Conservation (phyloP, 192 early-diverging fungal species). For the Oehlia diaphana region DNA sequence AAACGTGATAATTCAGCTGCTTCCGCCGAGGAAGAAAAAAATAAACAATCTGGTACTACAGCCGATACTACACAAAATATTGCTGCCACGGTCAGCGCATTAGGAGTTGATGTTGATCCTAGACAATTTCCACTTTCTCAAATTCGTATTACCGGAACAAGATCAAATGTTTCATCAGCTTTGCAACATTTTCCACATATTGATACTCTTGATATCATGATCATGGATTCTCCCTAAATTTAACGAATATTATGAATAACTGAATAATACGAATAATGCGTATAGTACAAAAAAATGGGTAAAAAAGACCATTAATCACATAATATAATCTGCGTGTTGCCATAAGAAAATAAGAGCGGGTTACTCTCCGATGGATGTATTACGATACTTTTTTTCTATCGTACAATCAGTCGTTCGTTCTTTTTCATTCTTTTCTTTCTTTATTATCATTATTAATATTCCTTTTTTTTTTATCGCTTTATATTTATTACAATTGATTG, state of each 20-base stretch:
- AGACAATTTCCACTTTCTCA: slow-evolving; percentile 14
- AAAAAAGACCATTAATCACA: too few species aligned
- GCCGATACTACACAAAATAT: slow-evolving; percentile 7
- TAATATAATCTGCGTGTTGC: too few species aligned
- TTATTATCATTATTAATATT: too few species aligned
- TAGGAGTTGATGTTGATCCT: slow-evolving; percentile 13
- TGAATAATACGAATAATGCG: too few species aligned
- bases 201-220: slow-evolving; percentile 20
- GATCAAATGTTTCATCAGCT: slow-evolving; percentile 13
- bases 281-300: too few species aligned
- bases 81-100: background rate
- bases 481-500: too few species aligned
- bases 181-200: slow-evolving; percentile 17
- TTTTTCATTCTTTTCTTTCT: too few species aligned
- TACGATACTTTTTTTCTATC: too few species aligned
- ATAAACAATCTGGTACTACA: slow-evolving; percentile 1
- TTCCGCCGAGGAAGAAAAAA: slow-evolving; percentile 12
- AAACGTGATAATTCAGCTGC: background rate
- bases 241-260: background rate
- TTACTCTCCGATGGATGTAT: too few species aligned
- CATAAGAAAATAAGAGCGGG: too few species aligned
- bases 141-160: slow-evolving; percentile 11
- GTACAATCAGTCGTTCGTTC: too few species aligned
- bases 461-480: too few species aligned
- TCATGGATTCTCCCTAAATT: slow-evolving; percentile 14